Conservation (phyloP, 2,329 filamentous ascomycete species). For the Arachnopeziza araneosa region DNA sequence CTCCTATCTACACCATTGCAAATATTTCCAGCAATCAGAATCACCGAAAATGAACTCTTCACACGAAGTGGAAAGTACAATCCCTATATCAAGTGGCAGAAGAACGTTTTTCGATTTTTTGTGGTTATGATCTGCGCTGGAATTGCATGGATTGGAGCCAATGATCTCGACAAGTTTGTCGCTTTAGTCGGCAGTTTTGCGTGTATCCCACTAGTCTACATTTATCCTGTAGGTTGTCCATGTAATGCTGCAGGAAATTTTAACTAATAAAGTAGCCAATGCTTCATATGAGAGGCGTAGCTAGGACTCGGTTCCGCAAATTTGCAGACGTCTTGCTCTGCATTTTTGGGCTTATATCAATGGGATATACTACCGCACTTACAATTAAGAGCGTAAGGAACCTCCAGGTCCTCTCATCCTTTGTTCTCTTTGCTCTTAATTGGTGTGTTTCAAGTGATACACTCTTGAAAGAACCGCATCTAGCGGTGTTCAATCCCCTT, state of each 20-base stretch:
- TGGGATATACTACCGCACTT: slow-evolving; percentile 85
- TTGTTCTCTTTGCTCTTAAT: no score
- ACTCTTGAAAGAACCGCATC: no score
- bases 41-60: slow-evolving; percentile 91
- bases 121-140: slow-evolving; percentile 80
- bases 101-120: slow-evolving; percentile 94
- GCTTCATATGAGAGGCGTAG: slow-evolving; percentile 79
- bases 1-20: slow-evolving; percentile 91
- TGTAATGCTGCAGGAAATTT: not conserved
- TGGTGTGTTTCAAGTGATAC: no score
- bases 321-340: slow-evolving; percentile 69
- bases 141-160: slow-evolving; percentile 88
- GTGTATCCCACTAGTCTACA: slow-evolving; percentile 93
- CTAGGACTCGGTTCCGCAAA: slow-evolving; percentile 61
- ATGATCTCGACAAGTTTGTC: slow-evolving; percentile 95
- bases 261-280: slow-evolving; percentile 57
- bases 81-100: slow-evolving; percentile 98
- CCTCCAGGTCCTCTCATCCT: no score
- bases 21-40: slow-evolving; percentile 96
- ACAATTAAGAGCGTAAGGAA: slow-evolving; percentile 61
- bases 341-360: slow-evolving; percentile 77
- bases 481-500: no score
- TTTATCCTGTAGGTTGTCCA: slow-evolving; percentile 76
- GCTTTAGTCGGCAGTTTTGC: slow-evolving; percentile 95
- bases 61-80: slow-evolving; percentile 96